Base-by-base conservation (phyloP, 192 early-diverging fungal genomes). In the Oehlia diaphana region DNA sequence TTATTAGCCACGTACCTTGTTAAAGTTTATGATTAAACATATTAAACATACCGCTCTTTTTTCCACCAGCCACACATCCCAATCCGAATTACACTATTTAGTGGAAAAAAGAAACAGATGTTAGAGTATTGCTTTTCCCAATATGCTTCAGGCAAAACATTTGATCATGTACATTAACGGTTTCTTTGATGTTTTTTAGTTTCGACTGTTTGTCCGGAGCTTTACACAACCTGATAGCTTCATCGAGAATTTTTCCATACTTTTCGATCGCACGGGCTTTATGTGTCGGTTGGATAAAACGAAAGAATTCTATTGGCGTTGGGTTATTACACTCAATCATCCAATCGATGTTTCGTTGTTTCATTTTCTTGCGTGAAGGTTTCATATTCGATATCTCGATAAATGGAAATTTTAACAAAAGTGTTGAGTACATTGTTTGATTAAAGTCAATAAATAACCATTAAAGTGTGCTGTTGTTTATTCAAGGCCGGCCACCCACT, bases 401-500 rank as follows among this genome's bases (percentile, higher is more conserved):
- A 39, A 23, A 21, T 47, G 28, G 16, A 12, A 35, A 39, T 76
- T 76, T 49, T 31, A 64, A 31, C 4, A 64, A 64, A 33, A 39
- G 62, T 2, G 35, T 64, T 64, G 19, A 76, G 74, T 63, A 9
- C 10, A 76, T 64, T 64, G 61, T 63, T 76, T 76, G 61, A n/a
- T 42, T 1, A 64, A 76, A 76, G 37, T 42, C 3, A 74, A 61
- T 74, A 26, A 49, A 72, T 28, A 21, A 72, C 37, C 26, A 16
- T 44, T 63, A 1, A 68, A 14, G 76, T 67, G 76, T 67, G 64
- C 76, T 50, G 42, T 58, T 67, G 44, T 77, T 66, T 50, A 77
- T 49, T 12, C 76, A 77, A 77, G 44, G 76, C 76, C 65, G 64
- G 76, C 76, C 76, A 77, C 16, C 76, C 47, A 23, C 76, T 68